Evolutionary conservation across 345 rosid genomes (phyloP).

Genomic region (Hibiscus tridactylites): DNA sequence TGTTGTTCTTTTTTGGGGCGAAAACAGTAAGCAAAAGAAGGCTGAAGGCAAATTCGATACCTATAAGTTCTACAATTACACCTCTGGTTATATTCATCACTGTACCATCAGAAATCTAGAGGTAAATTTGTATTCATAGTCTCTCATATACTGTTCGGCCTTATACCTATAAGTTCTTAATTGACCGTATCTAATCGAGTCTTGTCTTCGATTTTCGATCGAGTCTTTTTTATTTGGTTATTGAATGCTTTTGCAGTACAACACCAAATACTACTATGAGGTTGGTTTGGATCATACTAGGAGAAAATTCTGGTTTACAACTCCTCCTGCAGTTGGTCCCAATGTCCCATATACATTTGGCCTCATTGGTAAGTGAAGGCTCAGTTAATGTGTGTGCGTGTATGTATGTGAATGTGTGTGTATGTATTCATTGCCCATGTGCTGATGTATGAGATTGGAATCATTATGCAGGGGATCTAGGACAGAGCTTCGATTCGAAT

Average conservation of each 20-base stretch:
- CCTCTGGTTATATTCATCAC: constrained; percentile 87
- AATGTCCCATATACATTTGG: constrained; percentile 66
- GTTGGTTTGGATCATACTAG: constrained; percentile 42
- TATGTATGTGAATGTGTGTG: too few species aligned
- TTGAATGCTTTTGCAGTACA: constrained; percentile 26
- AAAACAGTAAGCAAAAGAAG: constrained; percentile 31
- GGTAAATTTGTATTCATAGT: constrained; percentile 30
- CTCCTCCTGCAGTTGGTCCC: constrained; percentile 63
- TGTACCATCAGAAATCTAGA: constrained; percentile 51
- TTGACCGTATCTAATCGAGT: too few species aligned
- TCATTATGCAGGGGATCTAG: constrained; percentile 73
- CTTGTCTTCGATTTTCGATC: neutral
- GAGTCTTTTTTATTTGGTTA: neutral
- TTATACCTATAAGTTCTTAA: too few species aligned
- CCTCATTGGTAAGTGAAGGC: constrained; percentile 32
- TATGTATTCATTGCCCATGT: neutral
- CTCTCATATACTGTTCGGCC: too few species aligned
- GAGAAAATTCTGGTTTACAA: constrained; percentile 55
- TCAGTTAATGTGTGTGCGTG: neutral
- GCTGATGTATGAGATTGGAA: neutral
- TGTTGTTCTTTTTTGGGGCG: constrained; percentile 59
- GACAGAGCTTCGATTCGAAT: constrained; percentile 86
- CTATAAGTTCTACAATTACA: constrained; percentile 54
- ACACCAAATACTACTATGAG: constrained; percentile 53
- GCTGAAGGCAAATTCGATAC: constrained; percentile 42